phyloP scores from a whole-genome alignment of 1,139 yeast species.

The Saccharomyces pastorianus region DNA sequence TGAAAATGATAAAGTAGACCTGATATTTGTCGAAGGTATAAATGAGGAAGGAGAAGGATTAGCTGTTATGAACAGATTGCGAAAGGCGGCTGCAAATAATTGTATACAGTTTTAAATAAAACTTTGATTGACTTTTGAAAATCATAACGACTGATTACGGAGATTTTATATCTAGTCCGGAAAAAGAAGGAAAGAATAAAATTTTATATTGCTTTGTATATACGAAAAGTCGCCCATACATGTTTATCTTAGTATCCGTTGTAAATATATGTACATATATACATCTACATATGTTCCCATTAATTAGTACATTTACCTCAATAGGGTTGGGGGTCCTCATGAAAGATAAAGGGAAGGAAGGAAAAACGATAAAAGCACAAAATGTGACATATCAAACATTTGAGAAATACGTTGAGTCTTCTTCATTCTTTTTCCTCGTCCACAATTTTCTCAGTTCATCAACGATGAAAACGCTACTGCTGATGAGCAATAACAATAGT shows the following conservation, averaged over 20 bases:
- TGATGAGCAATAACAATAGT: conserved; percentile 48
- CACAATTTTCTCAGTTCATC: conserved; percentile 72
- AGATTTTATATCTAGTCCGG: not conserved
- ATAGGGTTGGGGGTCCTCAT: not conserved
- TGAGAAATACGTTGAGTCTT: conserved; percentile 21
- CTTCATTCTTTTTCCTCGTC: conserved; percentile 9
- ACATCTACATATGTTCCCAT: not conserved
- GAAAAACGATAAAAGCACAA: not conserved
- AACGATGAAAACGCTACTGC: conserved; percentile 75
- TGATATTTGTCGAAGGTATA: conserved; percentile 67
- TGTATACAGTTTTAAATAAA: conserved; percentile 20
- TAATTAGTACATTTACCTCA: not conserved
- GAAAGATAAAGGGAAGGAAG: not conserved
- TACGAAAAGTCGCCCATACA: not conserved
- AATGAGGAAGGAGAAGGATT: conserved; percentile 69
- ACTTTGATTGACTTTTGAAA: not conserved
- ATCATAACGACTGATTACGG: not conserved
- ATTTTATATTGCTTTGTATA: not conserved
- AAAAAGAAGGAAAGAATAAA: not conserved
- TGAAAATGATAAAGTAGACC: conserved; percentile 45
- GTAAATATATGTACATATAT: not conserved
- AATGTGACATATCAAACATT: conserved; percentile 16
- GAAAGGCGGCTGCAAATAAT: conserved; percentile 70
- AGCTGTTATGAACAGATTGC: conserved; percentile 86
- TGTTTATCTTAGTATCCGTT: not conserved